Conservation (phyloP, 2,329 filamentous ascomycete species). For the Phyllosticta citrichinensis region DNA sequence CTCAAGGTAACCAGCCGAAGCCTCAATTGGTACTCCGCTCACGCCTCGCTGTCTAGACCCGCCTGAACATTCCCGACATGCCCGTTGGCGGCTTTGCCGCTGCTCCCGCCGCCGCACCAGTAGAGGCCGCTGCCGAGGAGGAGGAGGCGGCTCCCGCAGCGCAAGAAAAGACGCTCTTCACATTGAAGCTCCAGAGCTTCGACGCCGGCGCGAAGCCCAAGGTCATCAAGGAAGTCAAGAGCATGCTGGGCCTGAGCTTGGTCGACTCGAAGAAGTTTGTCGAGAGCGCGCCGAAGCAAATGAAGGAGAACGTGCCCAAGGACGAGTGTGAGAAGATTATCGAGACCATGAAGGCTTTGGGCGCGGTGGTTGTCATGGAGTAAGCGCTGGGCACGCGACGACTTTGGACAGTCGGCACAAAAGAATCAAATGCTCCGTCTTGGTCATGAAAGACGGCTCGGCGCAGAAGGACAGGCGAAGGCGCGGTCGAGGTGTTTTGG, state of each 20-base stretch:
- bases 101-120: constrained; percentile 49
- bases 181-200: constrained; percentile 83
- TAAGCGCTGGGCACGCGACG: constrained; percentile 34
- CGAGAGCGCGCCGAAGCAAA: constrained; percentile 91
- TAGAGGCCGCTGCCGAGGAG: constrained; percentile 57
- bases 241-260: constrained; percentile 83
- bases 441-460: neutral
- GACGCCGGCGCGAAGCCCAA: constrained; percentile 89
- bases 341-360: constrained; percentile 83
- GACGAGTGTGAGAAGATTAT: constrained; percentile 99
- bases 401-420: neutral
- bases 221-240: constrained; percentile 99
- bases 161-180: constrained; percentile 94
- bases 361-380: constrained; percentile 84
- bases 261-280: constrained; percentile 99
- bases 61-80: constrained; percentile 95
- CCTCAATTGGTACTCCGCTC: neutral
- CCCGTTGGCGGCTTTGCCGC: constrained; percentile 85
- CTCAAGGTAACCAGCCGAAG: constrained; percentile 61
- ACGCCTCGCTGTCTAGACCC: constrained; percentile 48
- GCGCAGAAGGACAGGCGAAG: constrained; percentile 1
- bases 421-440: constrained; percentile 5
- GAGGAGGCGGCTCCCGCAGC: constrained; percentile 81
- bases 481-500: constrained; percentile 10
- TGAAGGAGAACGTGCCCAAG: constrained; percentile 99